Percentiles rank a stretch among this genome's conserved stretches.
Conservation (phyloP, 148 eudicot species). For the Persicaria maculosa region DNA sequence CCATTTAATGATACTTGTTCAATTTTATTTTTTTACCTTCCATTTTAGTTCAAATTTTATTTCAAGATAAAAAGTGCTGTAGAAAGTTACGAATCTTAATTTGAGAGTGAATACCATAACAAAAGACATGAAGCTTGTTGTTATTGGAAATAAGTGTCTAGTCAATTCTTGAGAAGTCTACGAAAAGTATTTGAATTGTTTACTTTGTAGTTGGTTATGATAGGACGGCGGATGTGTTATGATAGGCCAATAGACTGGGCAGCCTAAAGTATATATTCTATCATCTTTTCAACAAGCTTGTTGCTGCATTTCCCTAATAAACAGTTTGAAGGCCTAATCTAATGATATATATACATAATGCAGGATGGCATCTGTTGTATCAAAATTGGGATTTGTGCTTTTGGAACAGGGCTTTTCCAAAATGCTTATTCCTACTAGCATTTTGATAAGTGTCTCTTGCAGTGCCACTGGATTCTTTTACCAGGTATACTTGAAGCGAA, state of each 20-base stretch:
- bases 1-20: constrained; percentile 3
- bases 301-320: not conserved
- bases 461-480: constrained; percentile 86
- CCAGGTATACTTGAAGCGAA: constrained; percentile 46
- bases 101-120: not conserved
- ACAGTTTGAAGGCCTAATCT: not conserved
- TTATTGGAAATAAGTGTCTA: not conserved
- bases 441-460: constrained; percentile 67
- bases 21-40: not conserved
- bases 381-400: constrained; percentile 93
- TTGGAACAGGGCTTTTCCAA: constrained; percentile 87
- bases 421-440: constrained; percentile 64
- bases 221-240: no score
- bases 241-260: not conserved
- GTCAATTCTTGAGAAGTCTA: not conserved
- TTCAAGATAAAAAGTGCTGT: not conserved
- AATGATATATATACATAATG: constrained; percentile 9
- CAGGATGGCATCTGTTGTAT: constrained; percentile 93
- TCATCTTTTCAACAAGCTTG: not conserved
- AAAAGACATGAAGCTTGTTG: not conserved
- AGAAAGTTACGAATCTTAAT: not conserved
- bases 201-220: no score
- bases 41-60: not conserved
- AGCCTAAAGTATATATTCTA: not conserved
- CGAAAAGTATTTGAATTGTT: not conserved